Conservation (phyloP, 2,329 filamentous ascomycete species). For the Amesomyces nigricolor region DNA sequence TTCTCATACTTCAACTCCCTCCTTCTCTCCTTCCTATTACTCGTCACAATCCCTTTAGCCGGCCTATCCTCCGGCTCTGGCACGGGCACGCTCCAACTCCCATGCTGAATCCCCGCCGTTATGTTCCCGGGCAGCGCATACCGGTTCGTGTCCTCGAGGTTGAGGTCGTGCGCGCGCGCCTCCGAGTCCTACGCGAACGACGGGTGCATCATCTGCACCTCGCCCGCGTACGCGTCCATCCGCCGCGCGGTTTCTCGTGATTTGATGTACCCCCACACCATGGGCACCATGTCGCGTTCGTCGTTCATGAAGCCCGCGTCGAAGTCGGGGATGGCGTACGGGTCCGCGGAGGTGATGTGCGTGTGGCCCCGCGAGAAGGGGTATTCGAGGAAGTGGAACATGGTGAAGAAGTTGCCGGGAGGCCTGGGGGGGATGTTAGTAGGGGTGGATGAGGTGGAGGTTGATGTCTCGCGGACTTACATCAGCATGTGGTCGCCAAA, state of each 20-base stretch:
- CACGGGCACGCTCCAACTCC: constrained; percentile 61
- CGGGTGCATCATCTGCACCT: constrained; percentile 64
- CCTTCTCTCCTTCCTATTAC: constrained; percentile 54
- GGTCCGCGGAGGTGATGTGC: constrained; percentile 65
- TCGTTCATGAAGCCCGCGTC: constrained; percentile 83
- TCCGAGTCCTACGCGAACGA: constrained; percentile 66
- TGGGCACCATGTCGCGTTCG: constrained; percentile 75
- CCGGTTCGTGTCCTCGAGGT: constrained; percentile 66
- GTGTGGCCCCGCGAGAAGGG: constrained; percentile 68
- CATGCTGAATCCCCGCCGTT: constrained; percentile 66
- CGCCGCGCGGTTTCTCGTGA: constrained; percentile 72
- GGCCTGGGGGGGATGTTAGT: constrained; percentile 49
- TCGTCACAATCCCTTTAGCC: constrained; percentile 50
- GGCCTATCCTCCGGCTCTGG: constrained; percentile 45
- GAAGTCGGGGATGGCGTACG: constrained; percentile 71
- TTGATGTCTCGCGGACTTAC: constrained; percentile 29
- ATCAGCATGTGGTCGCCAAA: constrained; percentile 57
- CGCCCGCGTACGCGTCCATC: constrained; percentile 72
- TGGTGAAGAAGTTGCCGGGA: constrained; percentile 73
- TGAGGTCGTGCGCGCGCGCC: constrained; percentile 65
- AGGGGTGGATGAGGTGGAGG: background rate
- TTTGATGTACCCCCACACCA: constrained; percentile 82
- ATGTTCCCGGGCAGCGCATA: constrained; percentile 70
- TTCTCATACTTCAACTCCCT: constrained; percentile 61
- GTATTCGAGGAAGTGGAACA: constrained; percentile 78